Evolutionary conservation across 805 yeast species (phyloP).

Genomic region (Debaryomyces castellii): DNA sequence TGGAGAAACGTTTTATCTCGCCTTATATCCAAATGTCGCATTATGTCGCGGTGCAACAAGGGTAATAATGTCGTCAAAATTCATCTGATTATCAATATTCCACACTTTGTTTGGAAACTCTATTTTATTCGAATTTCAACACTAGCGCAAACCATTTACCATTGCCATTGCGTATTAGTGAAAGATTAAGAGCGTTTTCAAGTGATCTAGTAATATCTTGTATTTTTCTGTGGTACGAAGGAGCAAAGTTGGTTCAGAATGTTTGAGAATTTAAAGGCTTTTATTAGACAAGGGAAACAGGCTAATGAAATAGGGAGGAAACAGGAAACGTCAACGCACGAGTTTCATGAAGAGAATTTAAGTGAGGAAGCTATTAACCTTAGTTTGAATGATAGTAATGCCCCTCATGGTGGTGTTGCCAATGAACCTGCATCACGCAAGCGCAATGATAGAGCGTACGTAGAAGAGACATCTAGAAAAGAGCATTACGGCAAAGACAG

Average conservation of each 20-base stretch:
- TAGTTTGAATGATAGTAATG: not conserved
- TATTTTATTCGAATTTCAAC: no score
- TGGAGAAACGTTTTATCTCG: not conserved
- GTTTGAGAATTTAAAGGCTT: slow-evolving; percentile 55
- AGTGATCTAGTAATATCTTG: not conserved
- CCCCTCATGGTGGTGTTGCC: not conserved
- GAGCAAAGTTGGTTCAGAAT: slow-evolving; percentile 8
- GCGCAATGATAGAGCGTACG: not conserved
- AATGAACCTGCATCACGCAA: not conserved
- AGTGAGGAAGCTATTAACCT: not conserved
- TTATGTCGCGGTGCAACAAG: no score
- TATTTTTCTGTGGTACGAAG: not conserved
- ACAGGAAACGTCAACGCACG: not conserved
- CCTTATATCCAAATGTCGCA: no score
- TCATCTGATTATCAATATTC: no score
- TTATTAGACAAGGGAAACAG: slow-evolving; percentile 64
- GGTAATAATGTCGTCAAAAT: no score
- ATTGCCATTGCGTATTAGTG: not conserved
- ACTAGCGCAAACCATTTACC: not conserved
- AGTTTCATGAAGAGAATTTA: not conserved
- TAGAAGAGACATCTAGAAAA: not conserved
- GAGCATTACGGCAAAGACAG: slow-evolving; percentile 2
- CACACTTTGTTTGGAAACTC: no score
- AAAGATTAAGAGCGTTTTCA: not conserved
- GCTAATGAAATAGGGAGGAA: slow-evolving; percentile 38